phyloP scores from a whole-genome alignment of 306 rosid species.

The Rosa lucieae region DNA sequence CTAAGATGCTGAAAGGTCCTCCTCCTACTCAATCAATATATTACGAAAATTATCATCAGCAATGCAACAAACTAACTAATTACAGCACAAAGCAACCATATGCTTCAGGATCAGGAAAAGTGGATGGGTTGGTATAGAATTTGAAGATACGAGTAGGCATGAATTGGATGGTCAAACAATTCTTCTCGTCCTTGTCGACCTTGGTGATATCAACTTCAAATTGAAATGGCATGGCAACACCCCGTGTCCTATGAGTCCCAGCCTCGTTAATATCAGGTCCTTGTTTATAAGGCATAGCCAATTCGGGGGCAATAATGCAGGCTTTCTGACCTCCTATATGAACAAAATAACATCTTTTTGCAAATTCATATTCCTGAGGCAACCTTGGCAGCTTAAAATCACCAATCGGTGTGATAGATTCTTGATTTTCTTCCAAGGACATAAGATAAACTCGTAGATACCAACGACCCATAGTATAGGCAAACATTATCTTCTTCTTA shows the following conservation, averaged over 20 bases:
- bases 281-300: not conserved
- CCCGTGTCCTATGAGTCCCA: not conserved
- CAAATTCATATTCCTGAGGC: not conserved
- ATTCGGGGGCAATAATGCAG: not conserved
- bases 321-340: constrained; percentile 10
- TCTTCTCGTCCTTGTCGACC: not conserved
- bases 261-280: not conserved
- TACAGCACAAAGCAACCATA: not conserved
- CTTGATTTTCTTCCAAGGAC: not conserved
- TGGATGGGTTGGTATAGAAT: not conserved
- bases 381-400: not conserved
- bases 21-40: no score
- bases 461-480: not conserved
- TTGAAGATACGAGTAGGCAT: not conserved
- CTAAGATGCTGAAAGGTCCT: no score
- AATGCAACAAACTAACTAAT: not conserved
- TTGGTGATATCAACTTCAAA: not conserved
- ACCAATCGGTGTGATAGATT: not conserved
- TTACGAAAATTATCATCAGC: not conserved
- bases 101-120: not conserved
- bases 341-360: not conserved
- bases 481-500: not conserved
- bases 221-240: not conserved
- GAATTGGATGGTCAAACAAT: not conserved
- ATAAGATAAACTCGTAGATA: not conserved